A percentile compares a stretch with the other conserved stretches of the same genome.
Conservation (phyloP, 495 filamentous ascomycete species). For the Aspergillus steynii region DNA sequence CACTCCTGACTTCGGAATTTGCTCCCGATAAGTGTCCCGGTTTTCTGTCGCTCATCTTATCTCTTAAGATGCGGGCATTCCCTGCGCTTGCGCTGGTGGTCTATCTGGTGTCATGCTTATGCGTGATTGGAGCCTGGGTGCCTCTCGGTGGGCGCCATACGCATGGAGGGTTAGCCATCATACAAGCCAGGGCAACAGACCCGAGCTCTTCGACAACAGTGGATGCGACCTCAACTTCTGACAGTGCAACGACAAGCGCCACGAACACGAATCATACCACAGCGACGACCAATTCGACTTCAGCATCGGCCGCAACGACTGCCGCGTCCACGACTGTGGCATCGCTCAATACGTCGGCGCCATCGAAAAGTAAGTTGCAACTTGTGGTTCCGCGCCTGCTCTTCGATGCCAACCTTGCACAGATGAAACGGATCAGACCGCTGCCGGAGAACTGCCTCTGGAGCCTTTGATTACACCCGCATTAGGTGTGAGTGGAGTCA, state of each 20-base stretch:
- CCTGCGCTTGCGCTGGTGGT: conserved; percentile 13
- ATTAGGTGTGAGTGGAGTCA: conserved; percentile 72
- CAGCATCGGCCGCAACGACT: conserved; percentile 14
- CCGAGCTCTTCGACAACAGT: conserved; percentile 10
- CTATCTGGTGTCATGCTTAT: conserved; percentile 15
- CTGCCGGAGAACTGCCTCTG: conserved; percentile 60
- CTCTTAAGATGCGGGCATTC: conserved; percentile 16
- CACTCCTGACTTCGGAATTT: neutral
- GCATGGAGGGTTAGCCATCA: conserved; percentile 14
- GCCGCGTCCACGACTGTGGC: conserved; percentile 18
- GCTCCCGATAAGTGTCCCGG: neutral
- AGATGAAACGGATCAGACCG: conserved; percentile 23
- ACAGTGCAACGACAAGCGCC: conserved; percentile 10
- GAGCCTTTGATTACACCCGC: conserved; percentile 76
- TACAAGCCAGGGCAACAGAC: conserved; percentile 15
- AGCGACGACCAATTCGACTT: conserved; percentile 19
- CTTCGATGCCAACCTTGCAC: conserved; percentile 7
- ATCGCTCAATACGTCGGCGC: conserved; percentile 19
- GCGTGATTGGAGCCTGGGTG: conserved; percentile 18
- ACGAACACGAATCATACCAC: conserved; percentile 18
- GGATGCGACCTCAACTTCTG: conserved; percentile 7
- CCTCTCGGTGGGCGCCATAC: conserved; percentile 14
- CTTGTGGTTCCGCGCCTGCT: conserved; percentile 12
- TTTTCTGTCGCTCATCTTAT: neutral
- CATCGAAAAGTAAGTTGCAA: conserved; percentile 19